Evolutionary conservation across 768 basidiomycete species (phyloP), one percentile per base, ranked within the genome.

Genomic region (Porphyrellus cyaneotinctus): DNA sequence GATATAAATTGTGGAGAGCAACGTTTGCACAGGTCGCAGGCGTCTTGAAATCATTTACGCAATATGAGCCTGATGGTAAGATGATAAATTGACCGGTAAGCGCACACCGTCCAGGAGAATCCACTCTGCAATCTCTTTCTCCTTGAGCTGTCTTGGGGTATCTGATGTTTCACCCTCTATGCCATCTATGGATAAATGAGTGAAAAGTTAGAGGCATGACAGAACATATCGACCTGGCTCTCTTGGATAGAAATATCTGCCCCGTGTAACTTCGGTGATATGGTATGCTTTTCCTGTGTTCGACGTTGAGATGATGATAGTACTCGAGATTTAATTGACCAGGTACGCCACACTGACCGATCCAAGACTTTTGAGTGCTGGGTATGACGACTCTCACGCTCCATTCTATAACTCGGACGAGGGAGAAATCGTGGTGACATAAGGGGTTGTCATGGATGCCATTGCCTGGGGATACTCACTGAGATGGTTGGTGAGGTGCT

Each of bases 1-100:
- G 85, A 66, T 85, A 95, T 10, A 97, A 62, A 61, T 97, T 97
- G 69, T 95, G 89, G 37, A 97, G 72, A 2, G 83, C 92, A 53
- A 97, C 84, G 62, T 95, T 97, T 3, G 90, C 78, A 65, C 95
- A 97, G 13, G 95, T 89, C 4, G 94, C 92, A 5, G 95, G 91
- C 11, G 91, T 93, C 88, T 64, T 89, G 56, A 46, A 4, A 51
- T 28, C 17, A 23, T 50, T n/a, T 39, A 36, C 41, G 33, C 51
- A 43, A 51, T 47, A 41, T 57, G 43, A 53, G 56, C 5, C 35
- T 26, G 49, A 43, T 36, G 36, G 18, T 43, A 13, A 53, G 41
- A 31, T n/a, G 58, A 51, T 28, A 52, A 22, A 11, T 52, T 49
- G 11, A 70, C 78, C 8, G 33, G 22, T 38, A 24, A 35, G 1